Evolutionary conservation across 441 rosid genomes (phyloP), one percentile per base, ranked within the genome.

Genomic region (Erysimum cheiri): DNA sequence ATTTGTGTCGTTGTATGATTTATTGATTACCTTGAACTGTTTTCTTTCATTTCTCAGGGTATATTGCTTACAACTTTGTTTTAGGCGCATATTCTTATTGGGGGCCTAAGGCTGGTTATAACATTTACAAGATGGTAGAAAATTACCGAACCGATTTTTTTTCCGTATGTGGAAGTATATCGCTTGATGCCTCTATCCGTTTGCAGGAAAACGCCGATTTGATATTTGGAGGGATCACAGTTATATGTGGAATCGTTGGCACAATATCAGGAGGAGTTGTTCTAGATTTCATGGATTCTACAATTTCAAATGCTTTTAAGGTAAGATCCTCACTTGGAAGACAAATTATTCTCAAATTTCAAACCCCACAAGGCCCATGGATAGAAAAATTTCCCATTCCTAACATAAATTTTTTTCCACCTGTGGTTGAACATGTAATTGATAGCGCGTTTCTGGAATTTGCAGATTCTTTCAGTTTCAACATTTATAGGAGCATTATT

Each of bases 91-190:
- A 94, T 81, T 92, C 98, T 6, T 94, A 90, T 71, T 94, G 98
- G 98, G 97, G 98, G 5, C 99, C 98, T 46, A 94, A 94, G 80
- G 99, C 98, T 77, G 99, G 96, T 60, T 74, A 87, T 50, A 85
- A 78, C 76, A 92, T 94, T 47, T 94, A 92, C 79, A 84, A 94
- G 36, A 74, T 74, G 77, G 70, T 72, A 75, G 17, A 35, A 47
- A 2, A 6, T 50, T 47, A 54, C 29, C 8, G 19, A n/a, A 48
- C 31, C 7, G 14, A 33, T 61, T 60, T 53, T 13, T 24, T 61
- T 61, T 68, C 15, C 32, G 36, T 37, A 15, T 54, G 24, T 68
- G 19, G 28, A 35, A 43, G 55, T 46, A 53, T 60, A 57, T 52
- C 10, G 43, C 44, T 60, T 78, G 72, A 82, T 60, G 50, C 26